Base-by-base conservation (phyloP, 331 rosid genomes). In the Quercus phellos region DNA sequence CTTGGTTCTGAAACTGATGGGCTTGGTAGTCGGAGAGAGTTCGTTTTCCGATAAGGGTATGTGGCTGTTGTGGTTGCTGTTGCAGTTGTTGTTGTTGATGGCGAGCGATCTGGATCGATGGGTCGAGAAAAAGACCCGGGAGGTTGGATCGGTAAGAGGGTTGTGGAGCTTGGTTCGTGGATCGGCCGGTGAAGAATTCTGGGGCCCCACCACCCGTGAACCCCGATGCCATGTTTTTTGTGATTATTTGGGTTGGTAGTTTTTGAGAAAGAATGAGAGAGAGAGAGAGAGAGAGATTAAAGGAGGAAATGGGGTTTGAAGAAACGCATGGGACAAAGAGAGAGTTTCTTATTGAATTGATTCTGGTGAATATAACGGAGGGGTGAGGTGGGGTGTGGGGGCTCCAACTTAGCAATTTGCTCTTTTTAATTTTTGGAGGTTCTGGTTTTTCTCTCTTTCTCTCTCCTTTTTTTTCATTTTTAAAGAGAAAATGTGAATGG, bases 11-110 rank as follows among this genome's bases (percentile, higher is more conserved):
- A 34, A 13, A 27, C 42, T 61, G 92, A 2, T 86, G 90, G 51
- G 86, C 73, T 68, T 90, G 98, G 53, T 76, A 89, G 81, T 94
- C 98, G 1, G 93, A 80, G 2, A 90, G 97, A 18, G 89, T 89
- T 4, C 96, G 86, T 50, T 92, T 94, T 0, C 97, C 89, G 30
- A 85, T 84, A 22, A 87, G 2, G 2, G 11, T 38, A 38, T 38
- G 46, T 0, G 46, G 46, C 46, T 38, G 46, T 38, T 38, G 46
- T 8, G 46, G 46, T 2, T 38, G 46, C 46, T 38, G 46, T 8
- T 38, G 46, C 8, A 38, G 17, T 80, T 27, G 77, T 6, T 32
- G 77, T 6, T 51, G 79, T 32, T 74, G 38, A 2, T 27, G 94
- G 32, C 88, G 80, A 1, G 80, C 80, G 90, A 93, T 90, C 89